A percentile compares a stretch with the other conserved stretches of the same genome.
phyloP scores from a whole-genome alignment of 1,284 basidiomycete species.

The Porogramme epimiltina region DNA sequence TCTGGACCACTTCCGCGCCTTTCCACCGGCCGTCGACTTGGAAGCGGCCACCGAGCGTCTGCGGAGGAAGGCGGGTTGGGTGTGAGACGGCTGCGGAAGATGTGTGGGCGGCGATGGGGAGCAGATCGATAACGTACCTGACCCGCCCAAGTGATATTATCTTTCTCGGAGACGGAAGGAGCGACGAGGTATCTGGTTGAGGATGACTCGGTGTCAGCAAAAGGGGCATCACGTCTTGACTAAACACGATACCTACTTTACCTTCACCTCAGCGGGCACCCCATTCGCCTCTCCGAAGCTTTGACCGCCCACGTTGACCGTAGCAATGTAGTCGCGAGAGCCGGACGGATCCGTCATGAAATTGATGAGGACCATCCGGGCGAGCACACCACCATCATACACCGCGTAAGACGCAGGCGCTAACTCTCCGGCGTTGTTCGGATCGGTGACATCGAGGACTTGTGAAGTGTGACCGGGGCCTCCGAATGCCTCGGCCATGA shows the following conservation, averaged over 20 bases:
- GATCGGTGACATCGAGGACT: too few species aligned
- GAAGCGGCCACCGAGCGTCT: slow-evolving; percentile 69
- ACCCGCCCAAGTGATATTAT: slow-evolving; percentile 53
- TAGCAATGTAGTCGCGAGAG: slow-evolving; percentile 32
- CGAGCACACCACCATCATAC: slow-evolving; percentile 20
- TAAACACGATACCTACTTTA: slow-evolving; percentile 24
- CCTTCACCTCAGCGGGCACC: slow-evolving; percentile 26
- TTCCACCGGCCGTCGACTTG: slow-evolving; percentile 51
- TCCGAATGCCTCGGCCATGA: slow-evolving; percentile 37
- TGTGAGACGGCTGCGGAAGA: not conserved
- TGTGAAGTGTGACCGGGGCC: slow-evolving; percentile 30
- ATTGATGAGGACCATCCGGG: slow-evolving; percentile 37
- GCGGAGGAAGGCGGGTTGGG: slow-evolving; percentile 19
- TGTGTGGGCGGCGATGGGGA: too few species aligned
- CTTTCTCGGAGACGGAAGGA: slow-evolving; percentile 42
- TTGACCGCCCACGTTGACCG: slow-evolving; percentile 31
- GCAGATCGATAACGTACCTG: slow-evolving; percentile 21
- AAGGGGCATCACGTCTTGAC: too few species aligned
- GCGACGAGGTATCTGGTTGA: slow-evolving; percentile 42
- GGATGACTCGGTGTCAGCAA: slow-evolving; percentile 14
- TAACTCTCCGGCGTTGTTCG: slow-evolving; percentile 23
- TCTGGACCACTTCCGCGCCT: slow-evolving; percentile 39
- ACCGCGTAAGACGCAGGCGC: slow-evolving; percentile 31
- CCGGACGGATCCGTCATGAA: slow-evolving; percentile 36
- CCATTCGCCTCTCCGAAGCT: slow-evolving; percentile 21